Evolutionary conservation across 148 eudicot genomes (phyloP).

Genomic region (Pouteria glomerata): DNA sequence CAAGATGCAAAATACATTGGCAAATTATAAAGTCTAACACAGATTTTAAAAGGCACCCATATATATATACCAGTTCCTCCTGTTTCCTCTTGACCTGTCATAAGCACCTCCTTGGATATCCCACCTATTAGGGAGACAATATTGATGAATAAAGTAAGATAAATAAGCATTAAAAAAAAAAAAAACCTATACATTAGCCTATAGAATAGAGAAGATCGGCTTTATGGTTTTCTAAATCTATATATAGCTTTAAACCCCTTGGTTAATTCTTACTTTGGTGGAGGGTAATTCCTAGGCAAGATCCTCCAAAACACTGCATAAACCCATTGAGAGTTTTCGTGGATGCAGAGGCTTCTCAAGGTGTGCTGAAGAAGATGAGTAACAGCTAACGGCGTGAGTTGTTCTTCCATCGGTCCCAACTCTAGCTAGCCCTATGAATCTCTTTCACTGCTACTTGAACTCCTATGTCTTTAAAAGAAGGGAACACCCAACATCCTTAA

Average conservation of each 20-base stretch:
- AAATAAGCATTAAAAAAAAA: not conserved
- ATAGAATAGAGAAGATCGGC: no score
- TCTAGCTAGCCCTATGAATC: not conserved
- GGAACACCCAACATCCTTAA: constrained; percentile 21
- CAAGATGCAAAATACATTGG: not conserved
- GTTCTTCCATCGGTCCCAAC: constrained; percentile 64
- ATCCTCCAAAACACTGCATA: constrained; percentile 99
- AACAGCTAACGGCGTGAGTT: constrained; percentile 65
- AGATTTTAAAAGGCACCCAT: no score
- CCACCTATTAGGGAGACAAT: constrained; percentile 50
- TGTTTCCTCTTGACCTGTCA: constrained; percentile 97
- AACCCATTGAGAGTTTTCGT: constrained; percentile 89
- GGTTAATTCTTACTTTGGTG: constrained; percentile 59
- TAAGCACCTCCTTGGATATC: constrained; percentile 91
- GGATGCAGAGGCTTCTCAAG: constrained; percentile 80
- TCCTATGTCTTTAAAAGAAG: constrained; percentile 9
- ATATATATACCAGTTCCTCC: constrained; percentile 98
- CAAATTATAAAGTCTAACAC: not conserved
- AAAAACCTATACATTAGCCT: not conserved
- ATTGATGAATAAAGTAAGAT: not conserved
- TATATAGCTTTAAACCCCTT: not conserved
- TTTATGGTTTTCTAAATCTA: no score
- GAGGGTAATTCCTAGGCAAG: constrained; percentile 93
- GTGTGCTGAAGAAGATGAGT: constrained; percentile 99
- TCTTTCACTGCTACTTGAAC: constrained; percentile 4